Evolutionary conservation across 2,329 filamentous ascomycete species (phyloP).

Genomic region (Magnaporthiopsis rhizophila): DNA sequence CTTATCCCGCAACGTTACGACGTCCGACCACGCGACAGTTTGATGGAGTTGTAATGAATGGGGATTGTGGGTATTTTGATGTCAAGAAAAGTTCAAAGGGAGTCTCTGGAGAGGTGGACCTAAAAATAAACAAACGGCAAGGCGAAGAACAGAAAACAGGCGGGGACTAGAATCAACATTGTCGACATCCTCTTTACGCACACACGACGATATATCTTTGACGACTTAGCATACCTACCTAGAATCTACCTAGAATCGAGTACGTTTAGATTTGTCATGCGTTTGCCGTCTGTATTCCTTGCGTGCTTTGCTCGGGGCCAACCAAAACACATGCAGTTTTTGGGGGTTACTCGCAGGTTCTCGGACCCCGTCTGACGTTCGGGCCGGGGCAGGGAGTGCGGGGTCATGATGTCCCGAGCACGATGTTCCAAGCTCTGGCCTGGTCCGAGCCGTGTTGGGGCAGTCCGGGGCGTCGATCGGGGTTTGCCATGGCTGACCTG

Average conservation of each 20-base stretch:
- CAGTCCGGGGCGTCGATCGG: background rate
- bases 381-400: no score
- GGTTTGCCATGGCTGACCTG: background rate
- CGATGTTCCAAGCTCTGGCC: background rate
- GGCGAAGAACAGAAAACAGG: background rate
- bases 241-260: background rate
- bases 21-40: no score
- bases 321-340: background rate
- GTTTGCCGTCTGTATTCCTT: background rate
- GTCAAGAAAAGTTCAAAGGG: background rate
- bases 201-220: background rate
- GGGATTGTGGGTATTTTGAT: background rate
- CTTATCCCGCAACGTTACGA: background rate
- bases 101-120: background rate
- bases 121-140: background rate
- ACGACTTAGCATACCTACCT: background rate
- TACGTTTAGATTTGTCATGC: background rate
- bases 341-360: no score
- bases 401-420: background rate
- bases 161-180: background rate
- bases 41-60: background rate
- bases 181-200: background rate
- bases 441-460: no score
- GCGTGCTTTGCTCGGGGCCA: background rate
- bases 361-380: no score